Evolutionary conservation across 768 basidiomycete genomes (phyloP).

Genomic region (Rhizopogon vinicolor): DNA sequence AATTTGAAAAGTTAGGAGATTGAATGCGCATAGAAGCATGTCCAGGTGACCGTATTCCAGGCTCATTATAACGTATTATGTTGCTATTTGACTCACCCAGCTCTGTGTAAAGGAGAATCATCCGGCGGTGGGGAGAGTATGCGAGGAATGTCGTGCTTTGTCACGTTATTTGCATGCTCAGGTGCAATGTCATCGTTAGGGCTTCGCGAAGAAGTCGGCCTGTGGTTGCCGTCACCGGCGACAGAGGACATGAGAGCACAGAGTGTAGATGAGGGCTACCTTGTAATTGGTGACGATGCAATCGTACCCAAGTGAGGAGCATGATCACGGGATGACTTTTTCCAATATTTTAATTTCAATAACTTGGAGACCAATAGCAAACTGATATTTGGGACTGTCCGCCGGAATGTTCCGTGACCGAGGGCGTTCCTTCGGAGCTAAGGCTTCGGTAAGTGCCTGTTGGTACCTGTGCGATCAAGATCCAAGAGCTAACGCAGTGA

Average conservation of each 20-base stretch:
- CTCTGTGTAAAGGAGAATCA: conserved; percentile 43
- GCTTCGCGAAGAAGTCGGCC: neutral
- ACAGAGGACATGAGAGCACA: neutral
- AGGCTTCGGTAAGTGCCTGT: no score
- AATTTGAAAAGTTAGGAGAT: conserved; percentile 9
- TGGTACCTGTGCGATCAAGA: no score
- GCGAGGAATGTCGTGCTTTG: conserved; percentile 8
- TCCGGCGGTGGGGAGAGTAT: conserved; percentile 22
- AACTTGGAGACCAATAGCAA: no score
- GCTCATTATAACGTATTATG: conserved; percentile 3
- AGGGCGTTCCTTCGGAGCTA: no score
- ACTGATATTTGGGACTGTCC: no score
- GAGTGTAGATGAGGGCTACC: neutral
- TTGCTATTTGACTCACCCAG: conserved; percentile 41
- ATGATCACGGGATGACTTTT: no score
- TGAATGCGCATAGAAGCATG: conserved; percentile 8
- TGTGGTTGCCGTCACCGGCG: neutral
- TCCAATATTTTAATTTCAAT: no score
- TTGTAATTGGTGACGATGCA: neutral
- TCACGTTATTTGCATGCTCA: neutral
- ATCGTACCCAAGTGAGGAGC: no score
- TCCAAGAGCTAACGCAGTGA: no score
- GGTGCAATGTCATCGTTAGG: neutral
- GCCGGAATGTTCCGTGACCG: no score
- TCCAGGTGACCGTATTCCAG: conserved; percentile 1